These are phyloP conservation scores for Peronosclerospora sorghi DNA, from an alignment of 352 stramenopile genomes.

Conservation along the genomic window DNA sequence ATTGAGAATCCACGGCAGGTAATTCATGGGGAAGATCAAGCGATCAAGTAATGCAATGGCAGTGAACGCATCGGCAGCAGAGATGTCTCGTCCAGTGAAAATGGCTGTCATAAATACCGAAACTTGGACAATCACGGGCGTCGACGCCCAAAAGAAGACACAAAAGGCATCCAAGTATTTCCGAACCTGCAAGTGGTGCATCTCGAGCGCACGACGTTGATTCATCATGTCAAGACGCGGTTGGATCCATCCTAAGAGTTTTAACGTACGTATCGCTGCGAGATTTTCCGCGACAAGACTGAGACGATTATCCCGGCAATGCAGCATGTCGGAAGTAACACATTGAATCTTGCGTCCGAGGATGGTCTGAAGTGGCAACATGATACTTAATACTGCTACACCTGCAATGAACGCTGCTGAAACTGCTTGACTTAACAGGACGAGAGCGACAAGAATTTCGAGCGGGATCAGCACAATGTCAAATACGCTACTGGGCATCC, in stretches of 20 bases:
- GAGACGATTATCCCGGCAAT: conserved; percentile 73
- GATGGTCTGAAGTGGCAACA: conserved; percentile 78
- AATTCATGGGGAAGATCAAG: conserved; percentile 87
- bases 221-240: conserved; percentile 39
- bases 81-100: conserved; percentile 56
- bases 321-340: conserved; percentile 61
- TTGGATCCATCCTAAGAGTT: conserved; percentile 61
- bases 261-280: conserved; percentile 65
- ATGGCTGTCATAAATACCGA: conserved; percentile 73
- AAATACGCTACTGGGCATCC: conserved; percentile 63
- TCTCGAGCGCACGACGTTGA: conserved; percentile 42
- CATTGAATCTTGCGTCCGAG: conserved; percentile 69
- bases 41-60: conserved; percentile 80
- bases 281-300: conserved; percentile 53
- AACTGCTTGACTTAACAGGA: conserved; percentile 63
- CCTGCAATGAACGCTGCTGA: conserved; percentile 80
- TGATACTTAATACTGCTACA: conserved; percentile 55
- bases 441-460: conserved; percentile 65
- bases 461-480: conserved; percentile 68
- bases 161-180: conserved; percentile 86
- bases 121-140: conserved; percentile 78
- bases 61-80: conserved; percentile 73
- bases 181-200: conserved; percentile 50
- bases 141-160: conserved; percentile 87
- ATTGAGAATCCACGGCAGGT: conserved; percentile 88